phyloP scores from a whole-genome alignment of 768 basidiomycete species.

The Kwoniella europaea region DNA sequence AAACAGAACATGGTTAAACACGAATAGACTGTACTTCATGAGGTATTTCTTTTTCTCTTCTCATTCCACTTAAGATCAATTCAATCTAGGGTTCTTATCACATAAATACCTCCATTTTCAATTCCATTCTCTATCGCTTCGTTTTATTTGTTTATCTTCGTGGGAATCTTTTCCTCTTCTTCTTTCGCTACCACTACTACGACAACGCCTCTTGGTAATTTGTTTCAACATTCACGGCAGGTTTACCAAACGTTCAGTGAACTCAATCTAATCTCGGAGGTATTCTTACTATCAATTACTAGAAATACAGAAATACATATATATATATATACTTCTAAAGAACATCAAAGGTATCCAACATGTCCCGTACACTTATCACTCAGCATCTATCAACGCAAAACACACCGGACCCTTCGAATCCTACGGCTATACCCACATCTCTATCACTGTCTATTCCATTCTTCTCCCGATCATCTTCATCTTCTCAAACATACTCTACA shows the following conservation, averaged over 20 bases:
- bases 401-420: neutral
- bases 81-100: neutral
- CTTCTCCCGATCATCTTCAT: constrained; percentile 24
- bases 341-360: neutral
- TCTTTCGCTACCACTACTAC: neutral
- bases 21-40: neutral
- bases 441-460: constrained; percentile 24
- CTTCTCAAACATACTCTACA: constrained; percentile 11
- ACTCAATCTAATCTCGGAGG: neutral
- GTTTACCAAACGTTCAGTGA: neutral
- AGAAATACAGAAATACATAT: neutral
- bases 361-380: neutral
- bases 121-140: too few species aligned
- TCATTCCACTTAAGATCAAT: neutral
- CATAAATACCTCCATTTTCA: neutral
- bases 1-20: neutral
- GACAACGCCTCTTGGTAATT: neutral
- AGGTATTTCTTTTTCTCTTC: neutral
- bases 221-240: neutral
- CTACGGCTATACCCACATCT: constrained; percentile 6
- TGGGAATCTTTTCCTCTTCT: too few species aligned
- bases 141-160: too few species aligned
- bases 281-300: neutral
- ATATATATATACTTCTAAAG: neutral
- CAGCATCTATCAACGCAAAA: neutral